Conservation (phyloP, 768 basidiomycete genomes). For the Agrocybe pediades region DNA sequence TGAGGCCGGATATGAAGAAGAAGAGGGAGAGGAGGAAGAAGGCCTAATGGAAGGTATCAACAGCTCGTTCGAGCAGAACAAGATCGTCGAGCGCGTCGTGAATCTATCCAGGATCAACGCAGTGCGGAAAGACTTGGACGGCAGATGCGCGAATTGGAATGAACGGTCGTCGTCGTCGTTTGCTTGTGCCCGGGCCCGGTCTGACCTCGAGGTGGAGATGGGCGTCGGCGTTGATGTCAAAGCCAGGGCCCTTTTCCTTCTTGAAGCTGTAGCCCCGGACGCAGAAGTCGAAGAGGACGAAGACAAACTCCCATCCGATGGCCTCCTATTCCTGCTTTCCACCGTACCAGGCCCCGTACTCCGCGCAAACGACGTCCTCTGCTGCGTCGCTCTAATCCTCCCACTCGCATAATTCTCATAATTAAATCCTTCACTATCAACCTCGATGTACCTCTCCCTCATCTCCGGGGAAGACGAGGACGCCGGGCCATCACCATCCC, state of each 20-base stretch:
- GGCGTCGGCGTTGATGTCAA: not conserved
- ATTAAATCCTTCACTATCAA: not conserved
- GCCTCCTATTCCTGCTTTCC: not conserved
- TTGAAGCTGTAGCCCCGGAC: not conserved
- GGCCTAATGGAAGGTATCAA: constrained; percentile 39
- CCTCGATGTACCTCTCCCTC: not conserved
- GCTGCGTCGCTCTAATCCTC: not conserved
- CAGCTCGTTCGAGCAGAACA: constrained; percentile 76
- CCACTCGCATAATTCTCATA: not conserved
- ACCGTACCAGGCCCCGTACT: not conserved
- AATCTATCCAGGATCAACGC: constrained; percentile 86
- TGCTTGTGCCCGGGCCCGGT: not conserved
- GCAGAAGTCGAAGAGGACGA: not conserved
- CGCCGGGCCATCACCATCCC: no score
- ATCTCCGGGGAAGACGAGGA: no score
- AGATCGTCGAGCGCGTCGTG: constrained; percentile 60
- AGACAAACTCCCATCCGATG: not conserved
- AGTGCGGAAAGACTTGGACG: constrained; percentile 71
- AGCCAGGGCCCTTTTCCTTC: no score
- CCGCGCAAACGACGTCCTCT: not conserved
- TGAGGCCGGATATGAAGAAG: not conserved
- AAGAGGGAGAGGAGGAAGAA: not conserved
- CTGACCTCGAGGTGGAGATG: not conserved
- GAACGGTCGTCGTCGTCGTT: constrained; percentile 10
- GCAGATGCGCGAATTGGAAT: constrained; percentile 62